Base-by-base conservation (phyloP, 208 protist genomes). In the Leptomonas pyrrhocoris region DNA sequence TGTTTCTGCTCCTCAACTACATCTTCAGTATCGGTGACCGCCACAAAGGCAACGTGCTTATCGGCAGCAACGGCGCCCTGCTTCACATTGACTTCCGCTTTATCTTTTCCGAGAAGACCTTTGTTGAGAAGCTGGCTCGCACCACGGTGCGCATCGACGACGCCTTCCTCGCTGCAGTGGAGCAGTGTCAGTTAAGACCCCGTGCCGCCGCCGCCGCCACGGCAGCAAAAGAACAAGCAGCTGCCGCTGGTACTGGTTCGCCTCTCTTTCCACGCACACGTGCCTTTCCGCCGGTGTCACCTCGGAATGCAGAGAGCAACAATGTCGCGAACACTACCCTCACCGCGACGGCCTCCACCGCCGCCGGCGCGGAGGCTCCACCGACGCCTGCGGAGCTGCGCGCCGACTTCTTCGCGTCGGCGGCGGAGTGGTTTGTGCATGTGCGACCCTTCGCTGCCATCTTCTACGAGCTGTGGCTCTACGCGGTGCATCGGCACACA, bases 21-120 rank as follows among this genome's bases (percentile, higher is more conserved):
- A 84, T 95, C 19, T 93, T 95, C 77, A 84, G 80, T 55, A 91
- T 95, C 53, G 85, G 85, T 31, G 90, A 95, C 66, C 82, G 90
- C 16, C 90, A 95, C 77, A 83, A 83, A 53, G 87, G 84, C 55
- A 95, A 95, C 65, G 84, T 95, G 34, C 83, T 95, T 77, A 71
- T 95, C 36, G 84, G 83, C 73, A 79, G 77, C 23, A 78, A 77
- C 46, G 90, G 90, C 7, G 77, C 85, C 8, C 83, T 93, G 53
- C 86, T 95, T 38, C 90, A 95, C 73, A 93, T 95, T 49, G 90
- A 95, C 73, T 95, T 93, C 80, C 86, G 83, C 36, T 88, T 89
- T 57, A 74, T 93, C 28, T 79, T 92, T 25, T 84, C 75, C 1
- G 76, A 85, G 45, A 83, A 79, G 57, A 91, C 90, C 11, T 75